phyloP scores from a whole-genome alignment of 805 yeast genomes.

The Yarrowia bubula region DNA sequence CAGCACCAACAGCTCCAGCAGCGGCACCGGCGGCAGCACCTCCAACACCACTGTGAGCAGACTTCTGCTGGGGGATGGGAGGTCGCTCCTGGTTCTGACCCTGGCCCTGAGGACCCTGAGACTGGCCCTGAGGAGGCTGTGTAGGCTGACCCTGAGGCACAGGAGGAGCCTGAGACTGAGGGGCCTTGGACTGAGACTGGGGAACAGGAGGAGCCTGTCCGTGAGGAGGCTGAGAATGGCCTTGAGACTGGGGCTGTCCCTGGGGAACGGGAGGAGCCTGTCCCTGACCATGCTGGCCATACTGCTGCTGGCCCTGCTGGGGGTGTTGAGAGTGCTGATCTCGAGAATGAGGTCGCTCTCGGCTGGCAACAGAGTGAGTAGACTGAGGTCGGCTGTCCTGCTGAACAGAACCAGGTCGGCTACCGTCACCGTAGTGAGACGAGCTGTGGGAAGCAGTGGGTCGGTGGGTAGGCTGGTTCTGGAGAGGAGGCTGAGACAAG shows the following conservation, averaged over 20 bases:
- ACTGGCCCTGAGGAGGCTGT: not conserved
- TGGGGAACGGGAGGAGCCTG: not conserved
- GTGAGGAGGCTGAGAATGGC: not conserved
- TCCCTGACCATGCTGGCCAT: not conserved
- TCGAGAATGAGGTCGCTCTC: constrained; percentile 1
- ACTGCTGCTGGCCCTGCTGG: not conserved
- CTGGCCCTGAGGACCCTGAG: not conserved
- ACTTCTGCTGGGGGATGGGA: not conserved
- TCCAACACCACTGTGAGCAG: not conserved
- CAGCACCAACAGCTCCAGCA: not conserved
- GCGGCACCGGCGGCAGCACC: not conserved
- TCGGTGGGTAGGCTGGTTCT: not conserved
- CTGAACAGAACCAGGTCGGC: constrained; percentile 4
- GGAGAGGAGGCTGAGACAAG: constrained; percentile 4
- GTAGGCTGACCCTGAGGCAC: not conserved
- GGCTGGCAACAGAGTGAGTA: not conserved
- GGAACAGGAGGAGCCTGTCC: not conserved
- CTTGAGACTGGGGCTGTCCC: not conserved
- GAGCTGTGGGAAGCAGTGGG: constrained; percentile 5
- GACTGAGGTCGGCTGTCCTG: constrained; percentile 20
- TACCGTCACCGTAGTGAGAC: constrained; percentile 1
- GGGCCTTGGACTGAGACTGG: not conserved
- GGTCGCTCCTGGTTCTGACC: not conserved
- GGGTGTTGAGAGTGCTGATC: not conserved
- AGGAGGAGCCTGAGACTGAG: constrained; percentile 1